A percentile compares a stretch with the other conserved stretches of the same genome.
Conservation (phyloP, 1,139 yeast genomes). For the Saccharomyces hybrid region DNA sequence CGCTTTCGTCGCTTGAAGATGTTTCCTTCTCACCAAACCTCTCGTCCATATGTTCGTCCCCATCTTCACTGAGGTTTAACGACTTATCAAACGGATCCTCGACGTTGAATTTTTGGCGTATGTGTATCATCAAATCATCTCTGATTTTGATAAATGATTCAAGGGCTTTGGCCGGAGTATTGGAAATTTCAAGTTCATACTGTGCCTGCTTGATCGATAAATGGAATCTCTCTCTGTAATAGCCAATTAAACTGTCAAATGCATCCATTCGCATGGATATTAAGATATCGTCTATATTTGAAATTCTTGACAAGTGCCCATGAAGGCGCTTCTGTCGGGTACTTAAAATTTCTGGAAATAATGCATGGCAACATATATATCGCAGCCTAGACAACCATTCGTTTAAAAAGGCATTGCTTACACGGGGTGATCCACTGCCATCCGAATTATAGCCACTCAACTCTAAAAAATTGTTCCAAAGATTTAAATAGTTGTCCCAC, state of each 20-base stretch:
- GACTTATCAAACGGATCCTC: constrained; percentile 12
- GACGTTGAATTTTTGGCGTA: constrained; percentile 14
- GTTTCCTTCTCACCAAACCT: constrained; percentile 20
- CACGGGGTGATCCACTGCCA: constrained; percentile 46
- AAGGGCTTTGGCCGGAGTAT: neutral
- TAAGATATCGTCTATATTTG: constrained; percentile 64
- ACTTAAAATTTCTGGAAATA: constrained; percentile 41
- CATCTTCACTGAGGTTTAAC: constrained; percentile 14
- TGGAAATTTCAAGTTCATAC: constrained; percentile 32
- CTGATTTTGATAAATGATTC: neutral
- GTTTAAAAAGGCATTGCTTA: constrained; percentile 29
- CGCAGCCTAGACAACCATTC: constrained; percentile 63
- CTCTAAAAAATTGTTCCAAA: constrained; percentile 50
- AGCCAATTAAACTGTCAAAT: constrained; percentile 40
- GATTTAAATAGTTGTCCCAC: constrained; percentile 67
- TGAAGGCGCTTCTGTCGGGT: constrained; percentile 3
- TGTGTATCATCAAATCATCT: constrained; percentile 32
- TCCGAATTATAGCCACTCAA: constrained; percentile 50
- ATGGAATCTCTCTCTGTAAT: constrained; percentile 44
- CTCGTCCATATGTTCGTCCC: constrained; percentile 15
- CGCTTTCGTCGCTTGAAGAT: neutral
- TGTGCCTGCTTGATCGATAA: constrained; percentile 51
- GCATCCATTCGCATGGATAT: constrained; percentile 54
- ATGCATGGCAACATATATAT: constrained; percentile 80
- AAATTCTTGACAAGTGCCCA: constrained; percentile 20